A percentile compares a stretch with the other conserved stretches of the same genome.
Evolutionary conservation across 2,329 filamentous ascomycete species (phyloP).

Genomic region (Lasiodiplodia hormozganensis): DNA sequence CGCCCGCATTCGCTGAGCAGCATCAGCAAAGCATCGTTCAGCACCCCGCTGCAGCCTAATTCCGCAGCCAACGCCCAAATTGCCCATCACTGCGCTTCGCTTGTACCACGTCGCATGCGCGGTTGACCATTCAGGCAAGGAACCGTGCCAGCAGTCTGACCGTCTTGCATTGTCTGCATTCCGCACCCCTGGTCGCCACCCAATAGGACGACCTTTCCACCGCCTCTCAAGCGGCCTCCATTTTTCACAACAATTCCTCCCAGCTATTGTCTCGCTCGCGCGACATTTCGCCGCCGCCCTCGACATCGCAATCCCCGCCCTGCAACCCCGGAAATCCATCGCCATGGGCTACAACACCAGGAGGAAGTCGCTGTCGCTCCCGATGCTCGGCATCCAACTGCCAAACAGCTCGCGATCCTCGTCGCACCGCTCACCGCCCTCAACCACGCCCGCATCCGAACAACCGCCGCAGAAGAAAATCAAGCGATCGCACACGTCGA

Average conservation of each 20-base stretch:
- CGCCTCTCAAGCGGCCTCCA: conserved; percentile 23
- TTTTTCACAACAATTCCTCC: conserved; percentile 29
- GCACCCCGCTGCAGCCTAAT: conserved; percentile 27
- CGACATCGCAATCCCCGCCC: conserved; percentile 33
- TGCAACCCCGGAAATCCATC: conserved; percentile 19
- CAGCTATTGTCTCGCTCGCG: conserved; percentile 20
- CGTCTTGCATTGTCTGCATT: conserved; percentile 27
- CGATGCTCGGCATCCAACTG: conserved; percentile 90
- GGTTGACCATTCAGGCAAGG: conserved; percentile 28
- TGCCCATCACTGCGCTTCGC: conserved; percentile 3
- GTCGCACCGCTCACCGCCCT: conserved; percentile 62
- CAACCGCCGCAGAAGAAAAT: conserved; percentile 64
- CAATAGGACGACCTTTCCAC: conserved; percentile 26
- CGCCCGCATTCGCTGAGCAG: background rate
- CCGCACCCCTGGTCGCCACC: conserved; percentile 29
- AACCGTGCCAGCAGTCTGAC: conserved; percentile 26
- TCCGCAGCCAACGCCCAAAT: conserved; percentile 8
- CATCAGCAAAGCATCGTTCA: conserved; percentile 14
- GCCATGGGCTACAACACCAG: conserved; percentile 94
- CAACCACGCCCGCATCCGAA: conserved; percentile 63
- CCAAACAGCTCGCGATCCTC: conserved; percentile 62
- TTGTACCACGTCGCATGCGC: conserved; percentile 25
- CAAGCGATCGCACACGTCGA: conserved; percentile 75
- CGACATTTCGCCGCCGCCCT: conserved; percentile 41
- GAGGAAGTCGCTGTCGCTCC: conserved; percentile 91